phyloP scores from a whole-genome alignment of 2,329 filamentous ascomycete genomes.

The Calonectria pseudoreteaudii region DNA sequence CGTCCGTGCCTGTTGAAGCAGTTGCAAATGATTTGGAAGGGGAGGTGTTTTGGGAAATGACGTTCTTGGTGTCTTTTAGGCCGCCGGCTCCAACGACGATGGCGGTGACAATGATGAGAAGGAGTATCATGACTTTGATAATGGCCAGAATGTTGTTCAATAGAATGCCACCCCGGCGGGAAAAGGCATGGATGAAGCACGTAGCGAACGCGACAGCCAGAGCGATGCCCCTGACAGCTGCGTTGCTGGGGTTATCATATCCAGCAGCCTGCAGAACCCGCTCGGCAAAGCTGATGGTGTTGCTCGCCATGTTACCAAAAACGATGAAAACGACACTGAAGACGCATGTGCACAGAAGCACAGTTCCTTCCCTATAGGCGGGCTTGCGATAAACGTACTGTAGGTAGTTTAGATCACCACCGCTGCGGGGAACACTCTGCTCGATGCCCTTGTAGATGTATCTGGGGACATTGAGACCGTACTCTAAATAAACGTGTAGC shows the following conservation, averaged over 20 bases:
- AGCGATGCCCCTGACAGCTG: slow-evolving; percentile 59
- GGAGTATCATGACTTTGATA: slow-evolving; percentile 60
- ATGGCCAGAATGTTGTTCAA: slow-evolving; percentile 64
- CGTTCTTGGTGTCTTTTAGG: slow-evolving; percentile 36
- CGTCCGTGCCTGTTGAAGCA: slow-evolving; percentile 42
- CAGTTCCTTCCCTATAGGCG: slow-evolving; percentile 47
- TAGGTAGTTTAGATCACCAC: slow-evolving; percentile 62
- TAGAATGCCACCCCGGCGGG: slow-evolving; percentile 61
- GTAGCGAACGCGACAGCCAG: slow-evolving; percentile 56
- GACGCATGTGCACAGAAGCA: slow-evolving; percentile 56
- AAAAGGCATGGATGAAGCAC: slow-evolving; percentile 61
- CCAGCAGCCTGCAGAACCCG: slow-evolving; percentile 53
- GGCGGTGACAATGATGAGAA: slow-evolving; percentile 54
- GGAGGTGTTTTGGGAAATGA: slow-evolving; percentile 43
- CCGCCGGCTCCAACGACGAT: slow-evolving; percentile 47
- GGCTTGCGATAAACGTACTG: slow-evolving; percentile 58
- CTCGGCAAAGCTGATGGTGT: slow-evolving; percentile 59
- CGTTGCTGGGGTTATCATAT: slow-evolving; percentile 39
- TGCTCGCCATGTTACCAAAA: slow-evolving; percentile 61
- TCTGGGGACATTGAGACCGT: slow-evolving; percentile 59
- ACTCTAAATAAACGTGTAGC: slow-evolving; percentile 56
- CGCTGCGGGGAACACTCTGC: slow-evolving; percentile 56
- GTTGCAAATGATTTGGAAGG: slow-evolving; percentile 39
- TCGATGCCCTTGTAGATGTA: slow-evolving; percentile 53
- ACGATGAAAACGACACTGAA: slow-evolving; percentile 59